Percentiles rank a stretch among this genome's conserved stretches.
Conservation (phyloP, 208 protist genomes). For the Crithidia acanthocephali region DNA sequence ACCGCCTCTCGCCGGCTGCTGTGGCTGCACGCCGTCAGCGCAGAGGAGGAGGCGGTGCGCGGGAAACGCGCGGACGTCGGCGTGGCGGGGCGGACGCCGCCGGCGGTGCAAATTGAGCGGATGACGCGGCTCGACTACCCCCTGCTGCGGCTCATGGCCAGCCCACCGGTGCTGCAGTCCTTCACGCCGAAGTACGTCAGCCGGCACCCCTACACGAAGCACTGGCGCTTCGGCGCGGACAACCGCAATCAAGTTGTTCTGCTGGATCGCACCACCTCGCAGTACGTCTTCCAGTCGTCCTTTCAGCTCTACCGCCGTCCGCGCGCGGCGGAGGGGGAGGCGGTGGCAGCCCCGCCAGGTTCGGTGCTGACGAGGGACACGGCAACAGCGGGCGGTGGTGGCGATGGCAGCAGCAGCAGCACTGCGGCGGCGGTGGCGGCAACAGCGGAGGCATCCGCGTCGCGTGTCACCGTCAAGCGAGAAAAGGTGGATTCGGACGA, state of each 20-base stretch:
- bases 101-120: conserved; percentile 11
- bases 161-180: conserved; percentile 26
- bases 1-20: conserved; percentile 13
- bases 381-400: background rate
- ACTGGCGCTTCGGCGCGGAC: conserved; percentile 43
- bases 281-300: conserved; percentile 17
- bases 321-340: background rate
- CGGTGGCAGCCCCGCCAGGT: background rate
- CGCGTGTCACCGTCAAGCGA: no score
- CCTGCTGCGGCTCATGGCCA: conserved; percentile 21
- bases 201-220: conserved; percentile 26
- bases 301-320: conserved; percentile 14
- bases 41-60: background rate
- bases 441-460: background rate
- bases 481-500: background rate
- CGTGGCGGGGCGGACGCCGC: conserved; percentile 20
- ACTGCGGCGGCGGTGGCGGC: background rate
- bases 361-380: conserved; percentile 3
- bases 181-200: conserved; percentile 10
- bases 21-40: background rate
- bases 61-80: background rate
- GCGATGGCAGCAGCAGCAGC: background rate
- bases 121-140: conserved; percentile 12
- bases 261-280: conserved; percentile 33
- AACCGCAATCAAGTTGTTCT: conserved; percentile 29